Conservation (phyloP, 2,329 filamentous ascomycete genomes). For the Ilyonectria mors-panacis region DNA sequence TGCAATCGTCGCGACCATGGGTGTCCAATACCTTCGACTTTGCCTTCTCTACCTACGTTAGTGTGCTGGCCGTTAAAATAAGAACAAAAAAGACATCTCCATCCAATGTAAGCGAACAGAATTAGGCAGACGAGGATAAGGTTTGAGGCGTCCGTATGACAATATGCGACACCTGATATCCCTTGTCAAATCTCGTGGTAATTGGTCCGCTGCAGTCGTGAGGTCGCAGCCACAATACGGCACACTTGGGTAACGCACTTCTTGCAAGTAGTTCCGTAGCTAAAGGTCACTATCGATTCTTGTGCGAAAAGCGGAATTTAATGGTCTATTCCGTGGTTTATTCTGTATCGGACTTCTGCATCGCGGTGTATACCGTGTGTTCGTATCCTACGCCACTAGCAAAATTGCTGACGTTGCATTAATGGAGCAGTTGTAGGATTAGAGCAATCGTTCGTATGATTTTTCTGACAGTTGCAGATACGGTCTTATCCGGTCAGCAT, state of each 20-base stretch:
- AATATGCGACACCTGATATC: neutral
- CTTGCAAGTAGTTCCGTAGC: neutral
- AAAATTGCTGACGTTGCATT: too few species aligned
- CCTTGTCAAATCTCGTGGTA: neutral
- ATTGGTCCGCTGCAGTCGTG: neutral
- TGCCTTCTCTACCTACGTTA: too few species aligned
- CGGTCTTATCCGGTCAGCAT: neutral
- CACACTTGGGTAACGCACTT: neutral
- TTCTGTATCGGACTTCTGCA: neutral
- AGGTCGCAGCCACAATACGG: constrained; percentile 5
- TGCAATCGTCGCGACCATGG: too few species aligned
- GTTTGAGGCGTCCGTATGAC: neutral
- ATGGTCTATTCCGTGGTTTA: neutral
- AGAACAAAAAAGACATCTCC: too few species aligned
- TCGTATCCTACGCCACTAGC: neutral
- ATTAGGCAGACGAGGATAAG: neutral
- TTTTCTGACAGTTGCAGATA: neutral
- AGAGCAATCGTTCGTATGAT: neutral
- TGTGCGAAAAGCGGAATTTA: neutral
- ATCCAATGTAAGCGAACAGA: too few species aligned
- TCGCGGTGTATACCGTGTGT: neutral
- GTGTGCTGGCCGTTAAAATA: too few species aligned
- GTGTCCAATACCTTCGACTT: too few species aligned
- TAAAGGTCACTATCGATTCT: neutral
- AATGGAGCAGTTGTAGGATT: neutral